phyloP scores from a whole-genome alignment of 139 green algal species.

The Chlamydomonas asymmetrica region DNA sequence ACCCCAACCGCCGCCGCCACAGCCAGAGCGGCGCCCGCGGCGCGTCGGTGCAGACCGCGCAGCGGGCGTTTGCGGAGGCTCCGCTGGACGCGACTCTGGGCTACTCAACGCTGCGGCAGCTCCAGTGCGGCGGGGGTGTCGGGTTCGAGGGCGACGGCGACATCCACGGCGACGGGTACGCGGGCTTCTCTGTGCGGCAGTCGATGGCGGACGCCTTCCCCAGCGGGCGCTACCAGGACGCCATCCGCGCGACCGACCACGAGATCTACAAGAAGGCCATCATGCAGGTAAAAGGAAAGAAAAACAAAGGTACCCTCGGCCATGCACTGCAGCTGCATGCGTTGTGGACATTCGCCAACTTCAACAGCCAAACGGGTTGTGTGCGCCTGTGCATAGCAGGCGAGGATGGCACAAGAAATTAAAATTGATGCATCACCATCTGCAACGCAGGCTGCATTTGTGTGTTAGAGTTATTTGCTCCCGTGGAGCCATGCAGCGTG shows the following conservation, averaged over 20 bases:
- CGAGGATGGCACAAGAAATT: no score
- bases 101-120: background rate
- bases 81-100: background rate
- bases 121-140: slow-evolving; percentile 3
- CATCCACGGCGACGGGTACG: slow-evolving; percentile 3
- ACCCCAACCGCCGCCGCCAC: background rate
- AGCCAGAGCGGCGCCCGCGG: background rate
- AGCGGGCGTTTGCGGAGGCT: background rate
- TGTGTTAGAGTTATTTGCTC: no score
- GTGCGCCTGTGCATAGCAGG: no score
- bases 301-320: no score
- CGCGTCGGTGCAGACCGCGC: background rate
- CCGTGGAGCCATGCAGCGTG: no score
- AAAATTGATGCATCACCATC: no score
- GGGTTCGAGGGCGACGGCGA: background rate
- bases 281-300: no score
- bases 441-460: no score
- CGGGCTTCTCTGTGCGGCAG: slow-evolving; percentile 23
- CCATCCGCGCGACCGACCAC: background rate
- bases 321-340: no score
- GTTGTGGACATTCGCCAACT: no score
- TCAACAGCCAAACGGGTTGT: no score
- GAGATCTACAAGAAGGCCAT: slow-evolving; percentile 34
- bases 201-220: slow-evolving; percentile 11
- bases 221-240: slow-evolving; percentile 3